phyloP scores from a whole-genome alignment of 768 basidiomycete genomes.

The Mycena pura region DNA sequence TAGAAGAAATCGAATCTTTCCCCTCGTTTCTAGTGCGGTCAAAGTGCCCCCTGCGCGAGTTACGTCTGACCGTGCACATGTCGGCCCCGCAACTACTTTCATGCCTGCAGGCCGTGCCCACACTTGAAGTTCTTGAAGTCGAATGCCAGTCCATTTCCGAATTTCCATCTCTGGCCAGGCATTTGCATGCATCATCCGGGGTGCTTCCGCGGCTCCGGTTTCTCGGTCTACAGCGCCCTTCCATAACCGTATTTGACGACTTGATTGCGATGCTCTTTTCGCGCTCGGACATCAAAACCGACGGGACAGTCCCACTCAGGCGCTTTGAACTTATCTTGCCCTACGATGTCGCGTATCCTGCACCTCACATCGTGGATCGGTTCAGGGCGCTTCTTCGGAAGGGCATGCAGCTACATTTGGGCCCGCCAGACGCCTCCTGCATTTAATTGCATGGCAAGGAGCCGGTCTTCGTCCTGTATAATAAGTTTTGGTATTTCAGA shows the following conservation, averaged over 20 bases:
- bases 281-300: neutral
- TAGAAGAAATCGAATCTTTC: neutral
- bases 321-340: neutral
- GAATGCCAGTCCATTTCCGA: neutral
- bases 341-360: neutral
- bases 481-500: too few species aligned
- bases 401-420: constrained; percentile 4
- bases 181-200: neutral
- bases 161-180: neutral
- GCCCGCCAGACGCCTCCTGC: neutral
- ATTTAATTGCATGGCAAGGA: too few species aligned
- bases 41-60: neutral
- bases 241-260: neutral
- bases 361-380: neutral
- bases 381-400: neutral
- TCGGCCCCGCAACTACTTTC: neutral
- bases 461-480: too few species aligned
- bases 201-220: neutral
- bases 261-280: constrained; percentile 9
- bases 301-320: neutral
- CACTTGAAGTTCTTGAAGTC: neutral
- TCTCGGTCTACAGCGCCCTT: neutral
- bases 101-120: neutral
- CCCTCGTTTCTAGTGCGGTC: neutral
- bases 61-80: neutral